Base-by-base conservation (phyloP, 176 grass and related monocot species). In the Olyra latifolia region DNA sequence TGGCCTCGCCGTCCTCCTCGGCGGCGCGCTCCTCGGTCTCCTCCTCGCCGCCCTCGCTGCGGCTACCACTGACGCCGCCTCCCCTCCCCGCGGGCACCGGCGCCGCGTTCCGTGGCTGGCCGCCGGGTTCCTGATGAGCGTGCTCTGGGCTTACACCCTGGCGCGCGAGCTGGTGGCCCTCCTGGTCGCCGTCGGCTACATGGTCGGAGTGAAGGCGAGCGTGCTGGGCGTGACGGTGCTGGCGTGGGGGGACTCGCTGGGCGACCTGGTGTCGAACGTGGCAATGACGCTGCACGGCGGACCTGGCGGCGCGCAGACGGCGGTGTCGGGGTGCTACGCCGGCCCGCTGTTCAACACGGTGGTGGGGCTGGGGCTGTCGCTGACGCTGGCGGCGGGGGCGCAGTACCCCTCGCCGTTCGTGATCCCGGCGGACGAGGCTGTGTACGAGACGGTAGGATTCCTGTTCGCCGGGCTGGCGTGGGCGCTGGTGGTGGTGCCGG, bases 211-310 rank as follows among this genome's bases (percentile, higher is more conserved):
- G 46, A 90, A 84, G 69, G 69, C 94, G 13, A 74, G 84, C 58
- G 88, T 97, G 42, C 76, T 97, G 45, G 91, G 91, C 52, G 69
- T 97, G 38, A 97, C 94, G 29, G 91, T 97, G 72, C 76, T 97
- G 29, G 94, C 94, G 40, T 97, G 94, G 91, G 94, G 94, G 0
- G 90, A 97, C 81, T 97, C 94, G 0, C 88, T 94, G 1, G 94
- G 94, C n/a, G 91, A 97, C 78, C 80, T 97, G 3, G 90, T 94
- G 0, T 91, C 94, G 0, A 89, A 97, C 71, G 87, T 97, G 14
- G 87, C 89, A 0, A 97, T 97, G 87, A 89, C 94, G 7, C 55
- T 62, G 66, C 92, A 90, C 78, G 89, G 91, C 3, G 89, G 89
- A 0, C 6, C 57, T 1, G 87, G 77, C 19, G 94, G 94, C 47